phyloP scores from a whole-genome alignment of 108 stramenopile genomes.

The Nitzschia sp. region DNA sequence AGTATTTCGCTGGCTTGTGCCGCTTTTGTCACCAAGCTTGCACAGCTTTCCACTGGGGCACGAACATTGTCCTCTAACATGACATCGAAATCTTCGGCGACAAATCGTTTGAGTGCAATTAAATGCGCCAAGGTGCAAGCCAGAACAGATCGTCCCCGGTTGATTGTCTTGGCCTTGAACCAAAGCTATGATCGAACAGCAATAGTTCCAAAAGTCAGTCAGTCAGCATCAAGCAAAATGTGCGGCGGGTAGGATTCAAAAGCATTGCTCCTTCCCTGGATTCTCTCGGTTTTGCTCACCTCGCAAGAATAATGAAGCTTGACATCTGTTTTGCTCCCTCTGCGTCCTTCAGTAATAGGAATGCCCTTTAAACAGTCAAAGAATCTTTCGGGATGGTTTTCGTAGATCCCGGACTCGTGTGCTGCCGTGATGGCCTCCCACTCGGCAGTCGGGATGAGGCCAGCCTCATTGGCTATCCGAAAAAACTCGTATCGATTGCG shows the following conservation, averaged over 20 bases:
- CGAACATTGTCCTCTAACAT: slow-evolving; percentile 90
- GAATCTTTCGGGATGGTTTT: slow-evolving; percentile 21
- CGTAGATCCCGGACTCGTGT: slow-evolving; percentile 9
- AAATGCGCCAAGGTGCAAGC: slow-evolving; percentile 86
- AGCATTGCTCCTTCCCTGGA: no score
- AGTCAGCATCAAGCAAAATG: no score
- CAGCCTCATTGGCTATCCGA: slow-evolving; percentile 55
- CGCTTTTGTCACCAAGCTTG: slow-evolving; percentile 61
- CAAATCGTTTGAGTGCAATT: slow-evolving; percentile 72
- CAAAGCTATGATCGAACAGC: slow-evolving; percentile 60
- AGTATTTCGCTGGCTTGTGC: slow-evolving; percentile 40
- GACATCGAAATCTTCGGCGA: slow-evolving; percentile 67
- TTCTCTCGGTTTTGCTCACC: slow-evolving; percentile 2
- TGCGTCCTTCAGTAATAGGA: slow-evolving; percentile 49
- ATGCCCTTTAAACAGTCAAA: slow-evolving; percentile 44
- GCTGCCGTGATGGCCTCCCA: slow-evolving; percentile 51
- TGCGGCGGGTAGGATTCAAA: no score
- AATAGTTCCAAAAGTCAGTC: no score
- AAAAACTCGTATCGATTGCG: slow-evolving; percentile 64
- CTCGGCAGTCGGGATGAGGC: slow-evolving; percentile 66
- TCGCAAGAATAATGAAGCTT: slow-evolving; percentile 60
- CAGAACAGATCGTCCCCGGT: slow-evolving; percentile 77
- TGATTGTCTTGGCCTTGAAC: slow-evolving; percentile 78
- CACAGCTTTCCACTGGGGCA: slow-evolving; percentile 44
- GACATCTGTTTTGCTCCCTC: slow-evolving; percentile 57